These are phyloP conservation scores for Hymenoscyphus scutula DNA, from an alignment of 2,329 filamentous ascomycete species.

Conservation along the genomic window DNA sequence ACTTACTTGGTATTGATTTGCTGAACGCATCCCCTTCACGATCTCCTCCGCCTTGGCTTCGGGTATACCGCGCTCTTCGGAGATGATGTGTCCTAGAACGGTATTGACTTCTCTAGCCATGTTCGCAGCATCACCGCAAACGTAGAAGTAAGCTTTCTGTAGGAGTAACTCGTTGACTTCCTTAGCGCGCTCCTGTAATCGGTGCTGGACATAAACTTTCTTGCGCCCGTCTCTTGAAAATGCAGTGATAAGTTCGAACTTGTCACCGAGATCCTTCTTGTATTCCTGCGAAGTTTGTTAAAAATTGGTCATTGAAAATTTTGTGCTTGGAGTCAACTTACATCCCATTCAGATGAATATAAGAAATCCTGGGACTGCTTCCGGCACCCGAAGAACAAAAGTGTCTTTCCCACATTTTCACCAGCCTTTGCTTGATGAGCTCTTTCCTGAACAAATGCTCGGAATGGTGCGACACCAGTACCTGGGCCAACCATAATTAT, in stretches of 20 bases:
- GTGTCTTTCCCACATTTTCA: conserved; percentile 77
- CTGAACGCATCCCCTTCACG: conserved; percentile 92
- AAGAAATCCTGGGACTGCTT: conserved; percentile 87
- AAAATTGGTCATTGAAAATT: conserved; percentile 18
- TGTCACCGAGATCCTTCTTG: conserved; percentile 78
- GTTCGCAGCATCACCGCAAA: conserved; percentile 95
- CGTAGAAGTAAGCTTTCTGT: conserved; percentile 91
- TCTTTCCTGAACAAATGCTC: conserved; percentile 91
- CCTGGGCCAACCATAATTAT: conserved; percentile 95
- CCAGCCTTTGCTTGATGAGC: conserved; percentile 79
- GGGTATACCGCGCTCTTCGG: conserved; percentile 76
- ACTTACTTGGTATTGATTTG: conserved; percentile 89
- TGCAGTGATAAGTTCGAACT: conserved; percentile 85
- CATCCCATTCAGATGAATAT: conserved; percentile 89
- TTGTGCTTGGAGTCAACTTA: conserved; percentile 47
- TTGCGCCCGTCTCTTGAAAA: conserved; percentile 86
- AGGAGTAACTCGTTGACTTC: conserved; percentile 85
- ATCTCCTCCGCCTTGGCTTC: conserved; percentile 91
- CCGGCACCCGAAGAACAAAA: conserved; percentile 95
- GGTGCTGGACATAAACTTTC: conserved; percentile 97
- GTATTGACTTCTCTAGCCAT: conserved; percentile 94
- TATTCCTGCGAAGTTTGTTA: conserved; percentile 60
- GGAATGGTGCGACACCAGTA: conserved; percentile 94
- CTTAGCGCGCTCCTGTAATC: conserved; percentile 76
- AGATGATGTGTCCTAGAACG: conserved; percentile 81